Percentiles rank a stretch among this genome's conserved stretches.
These are phyloP conservation scores for Ogataea nitratoaversa DNA, from an alignment of 805 yeast species.

Conservation along the genomic window DNA sequence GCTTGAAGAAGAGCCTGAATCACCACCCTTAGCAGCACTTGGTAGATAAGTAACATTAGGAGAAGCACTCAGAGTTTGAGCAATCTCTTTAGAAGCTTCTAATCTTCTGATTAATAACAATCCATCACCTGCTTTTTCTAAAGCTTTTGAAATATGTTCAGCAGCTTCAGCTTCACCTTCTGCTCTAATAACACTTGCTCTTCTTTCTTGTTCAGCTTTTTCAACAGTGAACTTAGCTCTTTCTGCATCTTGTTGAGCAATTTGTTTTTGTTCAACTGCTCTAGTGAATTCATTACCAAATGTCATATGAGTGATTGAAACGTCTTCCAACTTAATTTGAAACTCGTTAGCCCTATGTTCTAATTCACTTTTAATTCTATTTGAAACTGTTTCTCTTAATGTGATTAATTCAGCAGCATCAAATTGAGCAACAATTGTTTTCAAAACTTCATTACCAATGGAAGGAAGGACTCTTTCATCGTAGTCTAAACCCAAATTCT, in stretches of 20 bases:
- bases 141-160: slow-evolving; percentile 87
- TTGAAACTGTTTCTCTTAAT: slow-evolving; percentile 92
- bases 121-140: slow-evolving; percentile 94
- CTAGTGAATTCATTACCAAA: slow-evolving; percentile 95
- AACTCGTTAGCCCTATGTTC: slow-evolving; percentile 81
- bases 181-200: slow-evolving; percentile 91
- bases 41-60: slow-evolving; percentile 90
- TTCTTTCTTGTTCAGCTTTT: slow-evolving; percentile 95
- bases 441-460: slow-evolving; percentile 93
- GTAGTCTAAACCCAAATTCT: slow-evolving; percentile 86
- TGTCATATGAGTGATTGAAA: slow-evolving; percentile 95
- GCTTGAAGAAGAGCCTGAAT: slow-evolving; percentile 33
- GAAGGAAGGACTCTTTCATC: slow-evolving; percentile 97
- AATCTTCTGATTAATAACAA: slow-evolving; percentile 87
- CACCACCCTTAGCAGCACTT: slow-evolving; percentile 36
- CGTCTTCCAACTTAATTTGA: slow-evolving; percentile 90
- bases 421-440: slow-evolving; percentile 96
- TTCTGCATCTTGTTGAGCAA: slow-evolving; percentile 99
- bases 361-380: slow-evolving; percentile 82
- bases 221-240: slow-evolving; percentile 91
- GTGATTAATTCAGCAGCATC: slow-evolving; percentile 98
- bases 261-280: slow-evolving; percentile 98
- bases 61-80: slow-evolving; percentile 76
- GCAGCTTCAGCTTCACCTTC: slow-evolving; percentile 99
- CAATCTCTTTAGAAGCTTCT: slow-evolving; percentile 96